Evolutionary conservation across 1,284 basidiomycete species (phyloP).

Genomic region (Termitomyces sp.): DNA sequence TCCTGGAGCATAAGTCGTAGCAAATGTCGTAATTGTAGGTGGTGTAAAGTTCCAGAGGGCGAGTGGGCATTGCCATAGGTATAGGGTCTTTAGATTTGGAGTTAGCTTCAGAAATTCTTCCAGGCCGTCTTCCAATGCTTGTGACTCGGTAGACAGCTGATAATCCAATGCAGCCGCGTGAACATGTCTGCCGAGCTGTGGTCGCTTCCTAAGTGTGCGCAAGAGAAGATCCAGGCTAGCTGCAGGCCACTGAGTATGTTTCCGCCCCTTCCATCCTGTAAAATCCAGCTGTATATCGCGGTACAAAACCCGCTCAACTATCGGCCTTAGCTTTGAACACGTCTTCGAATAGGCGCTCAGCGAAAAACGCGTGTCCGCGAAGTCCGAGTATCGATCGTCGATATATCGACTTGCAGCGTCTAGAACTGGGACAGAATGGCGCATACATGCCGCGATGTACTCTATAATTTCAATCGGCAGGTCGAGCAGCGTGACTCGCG

Average conservation of each 20-base stretch:
- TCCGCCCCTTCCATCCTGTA: slow-evolving; percentile 26
- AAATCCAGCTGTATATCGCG: slow-evolving; percentile 24
- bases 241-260: slow-evolving; percentile 23
- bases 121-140: slow-evolving; percentile 18
- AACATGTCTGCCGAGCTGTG: slow-evolving; percentile 20
- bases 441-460: slow-evolving; percentile 20
- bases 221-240: slow-evolving; percentile 21
- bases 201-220: slow-evolving; percentile 20
- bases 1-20: slow-evolving; percentile 22
- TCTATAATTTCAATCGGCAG: slow-evolving; percentile 24
- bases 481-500: slow-evolving; percentile 20
- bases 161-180: slow-evolving; percentile 22
- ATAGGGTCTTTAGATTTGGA: slow-evolving; percentile 21
- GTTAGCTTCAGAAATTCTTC: slow-evolving; percentile 18
- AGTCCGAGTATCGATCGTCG: slow-evolving; percentile 22
- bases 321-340: slow-evolving; percentile 16
- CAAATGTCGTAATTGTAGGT: slow-evolving; percentile 19
- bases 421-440: slow-evolving; percentile 15
- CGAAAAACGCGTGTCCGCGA: slow-evolving; percentile 19
- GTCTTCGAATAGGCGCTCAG: slow-evolving; percentile 21
- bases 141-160: slow-evolving; percentile 16
- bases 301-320: slow-evolving; percentile 22
- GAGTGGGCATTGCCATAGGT: slow-evolving; percentile 23
- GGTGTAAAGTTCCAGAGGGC: slow-evolving; percentile 21
- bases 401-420: slow-evolving; percentile 22